These are phyloP conservation scores for Collybia mongolica DNA, from an alignment of 768 basidiomycete genomes.

Conservation along the genomic window DNA sequence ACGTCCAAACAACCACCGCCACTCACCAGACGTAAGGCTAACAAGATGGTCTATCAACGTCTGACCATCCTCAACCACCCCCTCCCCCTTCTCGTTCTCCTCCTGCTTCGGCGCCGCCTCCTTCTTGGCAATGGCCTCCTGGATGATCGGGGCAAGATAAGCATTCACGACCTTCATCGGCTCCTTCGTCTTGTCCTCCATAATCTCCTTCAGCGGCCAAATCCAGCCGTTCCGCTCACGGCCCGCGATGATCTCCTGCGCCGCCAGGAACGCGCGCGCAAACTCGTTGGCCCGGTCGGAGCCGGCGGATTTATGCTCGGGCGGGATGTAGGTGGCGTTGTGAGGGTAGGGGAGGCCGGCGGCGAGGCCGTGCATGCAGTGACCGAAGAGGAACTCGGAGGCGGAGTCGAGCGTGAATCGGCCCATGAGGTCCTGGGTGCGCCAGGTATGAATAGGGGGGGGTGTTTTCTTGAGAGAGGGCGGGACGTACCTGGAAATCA, in stretches of 20 bases:
- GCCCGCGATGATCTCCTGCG: slow-evolving; percentile 40
- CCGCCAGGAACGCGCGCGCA: slow-evolving; percentile 45
- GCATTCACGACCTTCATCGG: slow-evolving; percentile 54
- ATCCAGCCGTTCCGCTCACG: slow-evolving; percentile 44
- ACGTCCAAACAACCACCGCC: background rate
- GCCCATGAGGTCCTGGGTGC: slow-evolving; percentile 49
- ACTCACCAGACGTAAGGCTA: slow-evolving; percentile 42
- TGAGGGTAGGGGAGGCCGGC: slow-evolving; percentile 53
- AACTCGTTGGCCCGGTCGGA: slow-evolving; percentile 40
- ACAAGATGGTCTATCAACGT: slow-evolving; percentile 60
- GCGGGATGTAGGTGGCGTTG: slow-evolving; percentile 27
- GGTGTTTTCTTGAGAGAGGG: background rate
- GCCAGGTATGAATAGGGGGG: background rate
- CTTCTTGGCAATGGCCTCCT: slow-evolving; percentile 47
- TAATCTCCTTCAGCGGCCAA: slow-evolving; percentile 56
- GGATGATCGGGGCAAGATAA: slow-evolving; percentile 52
- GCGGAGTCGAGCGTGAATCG: slow-evolving; percentile 69
- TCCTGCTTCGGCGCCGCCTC: slow-evolving; percentile 6
- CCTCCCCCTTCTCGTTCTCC: slow-evolving; percentile 23
- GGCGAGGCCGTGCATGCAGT: slow-evolving; percentile 51
- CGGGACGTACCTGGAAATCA: slow-evolving; percentile 50
- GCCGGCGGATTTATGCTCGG: slow-evolving; percentile 18
- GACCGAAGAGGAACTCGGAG: slow-evolving; percentile 65
- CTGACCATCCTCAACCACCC: slow-evolving; percentile 36
- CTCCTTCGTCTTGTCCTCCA: slow-evolving; percentile 38